Base-by-base conservation (phyloP, 2,329 filamentous ascomycete species). In the Mollisia scopiformis region DNA sequence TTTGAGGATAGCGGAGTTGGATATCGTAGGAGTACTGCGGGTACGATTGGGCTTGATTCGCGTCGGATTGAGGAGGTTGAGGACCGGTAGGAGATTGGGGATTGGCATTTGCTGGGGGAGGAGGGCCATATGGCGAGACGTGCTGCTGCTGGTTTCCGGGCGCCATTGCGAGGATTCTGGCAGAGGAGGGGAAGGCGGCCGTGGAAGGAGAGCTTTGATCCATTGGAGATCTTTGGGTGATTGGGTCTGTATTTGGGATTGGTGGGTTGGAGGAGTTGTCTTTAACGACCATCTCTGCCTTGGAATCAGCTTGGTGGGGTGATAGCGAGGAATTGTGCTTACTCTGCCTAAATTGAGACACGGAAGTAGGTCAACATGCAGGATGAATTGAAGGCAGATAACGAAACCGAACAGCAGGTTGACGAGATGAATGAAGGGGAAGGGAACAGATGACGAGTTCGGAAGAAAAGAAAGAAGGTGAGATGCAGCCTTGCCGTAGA, bases 21-120 rank as follows among this genome's bases (percentile, higher is more conserved):
- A 66, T 67, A 50, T 69, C 65, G 61, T 69, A 68, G 55, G 62
- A 64, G 52, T 66, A 66, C 35, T 66, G 65, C 1, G 66, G 68
- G 33, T 66, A 68, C 58, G 65, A 37, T 60, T 63, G 8, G 10
- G 57, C 30, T 46, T 67, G 64, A 37, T 46, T 47, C 31, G 65
- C 60, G 55, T 67, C 59, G 14, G 43, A 50, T 35, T 52, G 55
- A 52, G 64, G 55, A 14, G 55, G 37, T 23, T 63, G 56, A 19
- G 57, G 60, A 13, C 28, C 37, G 8, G n/a, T n/a, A n/a, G n/a
- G 37, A 21, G 8, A 49, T 51, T 10, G 27, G 52, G 7, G 37
- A 46, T 51, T 59, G 56, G 6, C 37, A 57, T 46, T 39, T 28
- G 23, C 3, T 14, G 11, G 62, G 6, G 50, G 19, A 31, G 57